A percentile compares a stretch with the other conserved stretches of the same genome.
Evolutionary conservation across 148 eudicot species (phyloP).

Genomic region (Euryodendron excelsum): DNA sequence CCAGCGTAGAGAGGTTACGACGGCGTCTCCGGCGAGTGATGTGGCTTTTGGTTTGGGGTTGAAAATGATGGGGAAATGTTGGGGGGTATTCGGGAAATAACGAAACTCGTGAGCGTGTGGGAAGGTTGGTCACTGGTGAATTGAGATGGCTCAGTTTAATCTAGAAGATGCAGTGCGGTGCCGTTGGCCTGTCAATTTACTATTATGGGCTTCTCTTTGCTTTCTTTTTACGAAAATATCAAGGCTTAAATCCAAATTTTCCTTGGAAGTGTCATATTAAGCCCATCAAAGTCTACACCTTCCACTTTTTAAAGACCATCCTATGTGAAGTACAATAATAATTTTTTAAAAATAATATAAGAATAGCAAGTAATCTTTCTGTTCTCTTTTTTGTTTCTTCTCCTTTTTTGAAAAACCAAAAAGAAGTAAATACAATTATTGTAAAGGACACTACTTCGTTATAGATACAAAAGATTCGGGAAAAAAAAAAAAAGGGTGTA

Average conservation of each 20-base stretch:
- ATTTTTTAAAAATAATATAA: too few relatives aligned
- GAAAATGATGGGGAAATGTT: not conserved
- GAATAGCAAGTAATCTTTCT: too few relatives aligned
- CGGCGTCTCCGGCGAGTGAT: conserved; percentile 4
- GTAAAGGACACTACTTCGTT: too few relatives aligned
- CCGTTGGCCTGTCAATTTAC: not conserved
- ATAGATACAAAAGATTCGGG: too few relatives aligned
- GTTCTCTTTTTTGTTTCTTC: too few relatives aligned
- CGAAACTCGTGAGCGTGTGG: not conserved
- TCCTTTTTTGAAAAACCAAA: too few relatives aligned
- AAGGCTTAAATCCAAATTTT: not conserved
- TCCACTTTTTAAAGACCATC: not conserved
- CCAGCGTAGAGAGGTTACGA: conserved; percentile 22
- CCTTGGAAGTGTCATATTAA: too few relatives aligned
- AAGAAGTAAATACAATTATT: too few relatives aligned
- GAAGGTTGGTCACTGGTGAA: not conserved
- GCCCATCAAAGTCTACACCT: too few relatives aligned
- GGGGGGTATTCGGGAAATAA: conserved; percentile 3
- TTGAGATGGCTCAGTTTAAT: not conserved
- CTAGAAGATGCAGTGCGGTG: too few relatives aligned
- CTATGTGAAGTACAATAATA: too few relatives aligned
- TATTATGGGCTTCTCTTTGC: not conserved
- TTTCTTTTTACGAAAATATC: not conserved
- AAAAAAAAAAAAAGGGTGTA: too few relatives aligned
- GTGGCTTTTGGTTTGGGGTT: not conserved